Percentiles rank a stretch among this genome's conserved stretches.
These are phyloP conservation scores for Chalciporus chontae DNA, from an alignment of 768 basidiomycete genomes.

Conservation along the genomic window DNA sequence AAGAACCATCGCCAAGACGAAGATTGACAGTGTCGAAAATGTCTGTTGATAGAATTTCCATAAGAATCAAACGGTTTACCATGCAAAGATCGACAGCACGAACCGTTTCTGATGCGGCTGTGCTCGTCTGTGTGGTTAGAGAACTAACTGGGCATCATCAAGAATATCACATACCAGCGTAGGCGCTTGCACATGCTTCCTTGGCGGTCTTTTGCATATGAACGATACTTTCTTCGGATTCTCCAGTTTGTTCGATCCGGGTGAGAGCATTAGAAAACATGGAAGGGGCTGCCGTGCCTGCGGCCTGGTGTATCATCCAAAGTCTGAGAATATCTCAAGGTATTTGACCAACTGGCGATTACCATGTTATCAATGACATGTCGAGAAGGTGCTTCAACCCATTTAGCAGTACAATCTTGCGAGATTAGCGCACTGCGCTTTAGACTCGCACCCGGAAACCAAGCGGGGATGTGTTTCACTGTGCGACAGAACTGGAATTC, in stretches of 20 bases:
- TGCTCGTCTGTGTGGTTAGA: not conserved
- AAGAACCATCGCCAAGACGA: conserved; percentile 14
- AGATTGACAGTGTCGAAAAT: conserved; percentile 3
- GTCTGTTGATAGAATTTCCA: conserved; percentile 1
- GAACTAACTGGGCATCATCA: not conserved
- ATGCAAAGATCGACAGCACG: not conserved
- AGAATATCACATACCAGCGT: conserved; percentile 5
- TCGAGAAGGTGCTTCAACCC: conserved; percentile 11
- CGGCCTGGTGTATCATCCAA: conserved; percentile 1
- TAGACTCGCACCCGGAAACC: conserved; percentile 11
- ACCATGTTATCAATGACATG: conserved; percentile 11
- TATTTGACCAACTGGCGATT: not conserved
- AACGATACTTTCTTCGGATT: not conserved
- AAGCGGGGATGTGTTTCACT: conserved; percentile 7
- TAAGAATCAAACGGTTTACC: not conserved
- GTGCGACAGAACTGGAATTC: not conserved
- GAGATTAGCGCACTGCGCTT: conserved; percentile 3
- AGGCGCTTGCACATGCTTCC: conserved; percentile 10
- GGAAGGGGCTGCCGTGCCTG: conserved; percentile 8
- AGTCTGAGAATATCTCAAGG: not conserved
- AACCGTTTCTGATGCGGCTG: conserved; percentile 15
- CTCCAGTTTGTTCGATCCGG: not conserved
- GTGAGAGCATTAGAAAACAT: conserved; percentile 12
- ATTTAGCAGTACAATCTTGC: not conserved
- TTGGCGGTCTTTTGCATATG: conserved; percentile 1